Base-by-base conservation (phyloP, 177 flowering plant species). In the Vitis hybrid region DNA sequence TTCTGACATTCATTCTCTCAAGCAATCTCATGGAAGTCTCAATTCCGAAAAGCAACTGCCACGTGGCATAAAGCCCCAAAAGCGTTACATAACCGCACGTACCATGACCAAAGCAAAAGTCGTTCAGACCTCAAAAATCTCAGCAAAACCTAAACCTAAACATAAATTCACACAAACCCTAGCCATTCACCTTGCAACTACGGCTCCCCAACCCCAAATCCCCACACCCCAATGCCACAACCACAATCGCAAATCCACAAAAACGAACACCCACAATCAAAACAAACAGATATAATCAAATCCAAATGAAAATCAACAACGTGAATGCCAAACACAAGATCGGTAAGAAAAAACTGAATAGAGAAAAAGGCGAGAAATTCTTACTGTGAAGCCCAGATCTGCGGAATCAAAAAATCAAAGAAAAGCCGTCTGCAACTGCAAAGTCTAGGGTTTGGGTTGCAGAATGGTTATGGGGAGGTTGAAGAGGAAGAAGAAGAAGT, bases 401-500 rank as follows among this genome's bases (percentile, higher is more conserved):
- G 18, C n/a, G 1, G 17, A 14, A 55, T 15, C 15, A 26, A 4
- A 52, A 49, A 32, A 66, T 51, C 45, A 23, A 39, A 51, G 3
- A 9, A 17, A 52, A 63, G 8, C 26, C 18, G 66, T 12, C 4
- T 23, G 6, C 51, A 51, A 51, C 57, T 50, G 45, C 9, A 51
- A 26, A 26, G 6, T 21, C 64, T 12, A 30, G 55, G 39, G 63
- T n/a, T 23, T 50, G 52, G 15, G 21, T 30, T 67, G 14, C 19
- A 49, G 12, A 2, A 11, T 48, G 6, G 32, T 50, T 56, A 45
- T 32, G 54, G 18, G 6, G 39, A 49, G 45, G 48, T 68, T 50
- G 57, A 65, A 66, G 63, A 23, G 11, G 70, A 68, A 10, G 61
- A 57, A 56, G 30, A 39, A 39, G 48, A 39, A 39, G 72, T 54